Evolutionary conservation across 768 basidiomycete genomes (phyloP).

Genomic region (Mycena leptocephala): DNA sequence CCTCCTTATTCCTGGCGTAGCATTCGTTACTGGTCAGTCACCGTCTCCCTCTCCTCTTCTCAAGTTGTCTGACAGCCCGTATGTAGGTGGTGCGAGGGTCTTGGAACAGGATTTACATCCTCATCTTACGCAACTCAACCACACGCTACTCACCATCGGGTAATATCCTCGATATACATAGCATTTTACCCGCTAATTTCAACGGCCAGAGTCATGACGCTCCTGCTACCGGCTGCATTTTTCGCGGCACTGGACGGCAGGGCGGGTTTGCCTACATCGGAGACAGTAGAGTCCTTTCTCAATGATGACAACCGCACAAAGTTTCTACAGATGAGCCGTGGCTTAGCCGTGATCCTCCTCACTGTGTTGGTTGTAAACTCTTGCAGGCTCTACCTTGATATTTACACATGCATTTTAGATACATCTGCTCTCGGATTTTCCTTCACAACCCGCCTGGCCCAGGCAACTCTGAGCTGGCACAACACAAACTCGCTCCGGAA

Average conservation of each 20-base stretch:
- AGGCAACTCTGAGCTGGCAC: slow-evolving; percentile 56
- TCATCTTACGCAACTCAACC: slow-evolving; percentile 77
- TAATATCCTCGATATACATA: slow-evolving; percentile 37
- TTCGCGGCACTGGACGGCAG: slow-evolving; percentile 72
- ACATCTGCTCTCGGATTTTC: slow-evolving; percentile 78
- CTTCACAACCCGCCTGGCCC: slow-evolving; percentile 81
- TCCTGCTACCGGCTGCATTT: slow-evolving; percentile 78
- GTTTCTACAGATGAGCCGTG: slow-evolving; percentile 77
- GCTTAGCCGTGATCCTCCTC: slow-evolving; percentile 75
- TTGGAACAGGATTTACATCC: slow-evolving; percentile 80
- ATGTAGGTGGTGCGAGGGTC: slow-evolving; percentile 72
- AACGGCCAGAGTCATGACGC: slow-evolving; percentile 67
- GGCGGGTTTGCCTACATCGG: slow-evolving; percentile 32
- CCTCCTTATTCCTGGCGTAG: slow-evolving; percentile 77
- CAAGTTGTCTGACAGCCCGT: neutral
- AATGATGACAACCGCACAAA: slow-evolving; percentile 61
- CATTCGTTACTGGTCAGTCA: slow-evolving; percentile 81
- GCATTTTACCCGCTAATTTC: neutral
- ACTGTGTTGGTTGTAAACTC: slow-evolving; percentile 61
- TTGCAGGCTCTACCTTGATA: neutral
- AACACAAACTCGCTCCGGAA: slow-evolving; percentile 61
- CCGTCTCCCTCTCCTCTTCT: slow-evolving; percentile 52
- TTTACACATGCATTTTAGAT: slow-evolving; percentile 54
- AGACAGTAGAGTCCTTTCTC: slow-evolving; percentile 45
- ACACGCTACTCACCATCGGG: slow-evolving; percentile 80